Evolutionary conservation across 352 stramenopile genomes (phyloP).

Genomic region (Globisporangium okanoganense): DNA sequence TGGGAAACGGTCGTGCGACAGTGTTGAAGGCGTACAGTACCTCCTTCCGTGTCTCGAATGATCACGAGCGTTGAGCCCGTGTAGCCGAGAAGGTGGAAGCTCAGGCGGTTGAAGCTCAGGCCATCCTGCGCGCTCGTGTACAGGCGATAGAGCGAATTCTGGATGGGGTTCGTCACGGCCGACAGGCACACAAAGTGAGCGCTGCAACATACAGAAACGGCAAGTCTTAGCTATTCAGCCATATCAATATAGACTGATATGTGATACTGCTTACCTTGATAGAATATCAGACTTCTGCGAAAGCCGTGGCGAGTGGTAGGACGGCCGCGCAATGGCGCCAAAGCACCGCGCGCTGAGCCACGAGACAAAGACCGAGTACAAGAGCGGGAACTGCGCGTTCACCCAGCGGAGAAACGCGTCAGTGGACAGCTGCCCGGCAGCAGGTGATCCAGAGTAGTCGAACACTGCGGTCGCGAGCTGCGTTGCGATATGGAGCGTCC

Average conservation of each 20-base stretch:
- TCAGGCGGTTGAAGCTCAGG: slow-evolving; percentile 80
- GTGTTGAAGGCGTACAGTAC: slow-evolving; percentile 17
- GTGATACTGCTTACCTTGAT: slow-evolving; percentile 34
- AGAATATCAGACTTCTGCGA: slow-evolving; percentile 70
- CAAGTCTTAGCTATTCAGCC: too few species aligned
- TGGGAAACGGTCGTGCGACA: background rate
- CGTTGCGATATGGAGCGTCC: slow-evolving; percentile 31
- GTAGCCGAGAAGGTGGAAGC: slow-evolving; percentile 81
- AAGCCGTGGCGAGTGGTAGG: slow-evolving; percentile 44
- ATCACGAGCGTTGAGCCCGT: slow-evolving; percentile 64
- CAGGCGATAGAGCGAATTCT: slow-evolving; percentile 54
- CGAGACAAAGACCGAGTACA: slow-evolving; percentile 75
- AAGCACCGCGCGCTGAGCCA: slow-evolving; percentile 67
- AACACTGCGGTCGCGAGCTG: slow-evolving; percentile 36
- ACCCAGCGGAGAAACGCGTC: slow-evolving; percentile 67
- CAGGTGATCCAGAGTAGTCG: background rate
- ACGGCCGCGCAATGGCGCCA: slow-evolving; percentile 35
- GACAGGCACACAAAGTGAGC: slow-evolving; percentile 67
- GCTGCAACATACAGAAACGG: slow-evolving; percentile 26
- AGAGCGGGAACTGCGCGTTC: slow-evolving; percentile 53
- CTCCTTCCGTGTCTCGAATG: slow-evolving; percentile 64
- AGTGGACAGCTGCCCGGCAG: slow-evolving; percentile 30
- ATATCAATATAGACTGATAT: too few species aligned
- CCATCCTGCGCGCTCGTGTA: slow-evolving; percentile 82
- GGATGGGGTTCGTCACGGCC: slow-evolving; percentile 47